Evolutionary conservation across 2,329 filamentous ascomycete genomes (phyloP), one percentile per base, ranked within the genome.

Genomic region (Botryosphaeria dothidea): DNA sequence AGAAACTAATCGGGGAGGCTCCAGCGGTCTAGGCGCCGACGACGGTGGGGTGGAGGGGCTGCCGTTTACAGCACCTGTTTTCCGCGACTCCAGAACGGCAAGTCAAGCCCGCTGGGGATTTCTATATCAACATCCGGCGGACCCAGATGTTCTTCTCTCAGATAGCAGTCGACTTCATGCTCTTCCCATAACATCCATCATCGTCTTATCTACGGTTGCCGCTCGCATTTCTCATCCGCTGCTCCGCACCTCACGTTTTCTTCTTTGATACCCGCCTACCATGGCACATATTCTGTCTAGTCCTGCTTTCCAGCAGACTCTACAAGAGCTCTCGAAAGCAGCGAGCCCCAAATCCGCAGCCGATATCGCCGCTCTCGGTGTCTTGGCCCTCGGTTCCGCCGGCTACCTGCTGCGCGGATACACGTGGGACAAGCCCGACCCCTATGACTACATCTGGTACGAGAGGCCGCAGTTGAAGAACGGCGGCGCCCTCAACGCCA

Each of bases 361-460:
- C 49, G 80, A 82, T 67, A 72, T 75, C 57, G 65, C 76, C 8
- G 78, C 77, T 6, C 65, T 79, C 8, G 68, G 76, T 4, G 52
- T 81, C 5, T 70, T 80, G 38, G 70, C 75, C 11, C 69, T 80
- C n/a, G 73, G 71, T 21, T 71, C 73, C 3, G 70, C 75, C 3
- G 74, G 76, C 1, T 84, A 80, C 67, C 69, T 83, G 19, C 76
- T 82, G 2, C 75, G 76, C 3, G 81, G 81, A 19, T 69, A 67
- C 13, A 19, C 73, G 15, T 84, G 82, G 81, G 81, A 84, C 62
- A 81, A 75, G 46, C 79, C 82, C 8, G 82, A 86, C 67, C 83
- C 83, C 4, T 79, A 83, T 64, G 69, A 78, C 41, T 74, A 83
- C 68, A 73, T 84, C 25, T 82, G 77, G 70, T 86, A 80, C 58